These are phyloP conservation scores for Fusarium nematophilum DNA, from an alignment of 2,329 filamentous ascomycete species.

Conservation along the genomic window DNA sequence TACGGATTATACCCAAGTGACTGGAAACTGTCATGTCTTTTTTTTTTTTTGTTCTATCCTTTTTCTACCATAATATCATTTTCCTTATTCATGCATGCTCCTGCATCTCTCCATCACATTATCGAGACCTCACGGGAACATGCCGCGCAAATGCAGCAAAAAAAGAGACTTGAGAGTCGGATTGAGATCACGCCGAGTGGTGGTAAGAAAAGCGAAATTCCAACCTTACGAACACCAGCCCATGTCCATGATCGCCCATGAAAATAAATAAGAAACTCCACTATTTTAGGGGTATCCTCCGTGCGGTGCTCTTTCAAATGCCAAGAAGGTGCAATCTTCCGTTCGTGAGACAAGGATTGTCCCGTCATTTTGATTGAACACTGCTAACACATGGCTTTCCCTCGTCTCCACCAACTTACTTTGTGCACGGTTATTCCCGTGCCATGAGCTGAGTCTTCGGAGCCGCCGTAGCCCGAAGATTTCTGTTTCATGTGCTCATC, in stretches of 20 bases:
- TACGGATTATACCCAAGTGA: conserved; percentile 42
- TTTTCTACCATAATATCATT: not conserved
- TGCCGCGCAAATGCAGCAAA: too few relatives aligned
- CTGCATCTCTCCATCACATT: not conserved
- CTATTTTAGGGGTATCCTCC: conserved; percentile 10
- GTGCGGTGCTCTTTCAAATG: conserved; percentile 25
- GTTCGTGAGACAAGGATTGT: too few relatives aligned
- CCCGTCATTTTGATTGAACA: too few relatives aligned
- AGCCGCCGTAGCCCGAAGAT: too few relatives aligned
- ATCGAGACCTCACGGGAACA: too few relatives aligned
- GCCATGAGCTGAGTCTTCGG: not conserved
- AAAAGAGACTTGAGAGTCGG: too few relatives aligned
- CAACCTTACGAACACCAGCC: not conserved
- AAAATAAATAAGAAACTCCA: too few relatives aligned
- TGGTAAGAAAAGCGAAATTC: not conserved
- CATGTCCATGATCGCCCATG: not conserved
- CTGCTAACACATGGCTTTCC: too few relatives aligned
- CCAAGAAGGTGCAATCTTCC: too few relatives aligned
- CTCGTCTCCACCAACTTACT: too few relatives aligned
- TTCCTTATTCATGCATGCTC: not conserved
- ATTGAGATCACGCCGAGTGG: not conserved
- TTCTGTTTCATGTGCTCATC: too few relatives aligned
- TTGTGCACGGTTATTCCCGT: not conserved
- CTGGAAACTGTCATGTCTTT: conserved; percentile 26
- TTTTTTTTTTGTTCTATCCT: not conserved